A percentile compares a stretch with the other conserved stretches of the same genome.
These are phyloP conservation scores for Copromyces sp. DNA, from an alignment of 495 filamentous ascomycete genomes.

Conservation along the genomic window DNA sequence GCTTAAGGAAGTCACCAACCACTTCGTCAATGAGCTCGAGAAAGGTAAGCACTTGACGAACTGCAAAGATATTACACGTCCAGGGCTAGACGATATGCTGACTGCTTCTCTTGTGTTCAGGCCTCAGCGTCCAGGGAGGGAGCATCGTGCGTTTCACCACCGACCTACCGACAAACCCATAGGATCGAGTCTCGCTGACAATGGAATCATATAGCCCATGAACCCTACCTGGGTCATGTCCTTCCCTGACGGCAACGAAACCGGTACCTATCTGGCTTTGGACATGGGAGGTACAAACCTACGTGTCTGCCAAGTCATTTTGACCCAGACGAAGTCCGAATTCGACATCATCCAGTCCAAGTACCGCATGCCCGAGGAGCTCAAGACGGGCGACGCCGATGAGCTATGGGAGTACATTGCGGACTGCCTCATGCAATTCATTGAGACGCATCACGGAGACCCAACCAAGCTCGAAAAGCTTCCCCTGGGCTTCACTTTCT, in stretches of 20 bases:
- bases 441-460: constrained; percentile 78
- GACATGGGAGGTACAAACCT: constrained; percentile 99
- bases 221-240: constrained; percentile 98
- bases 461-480: constrained; percentile 51
- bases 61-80: background rate
- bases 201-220: constrained; percentile 62
- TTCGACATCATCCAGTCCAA: constrained; percentile 99
- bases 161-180: background rate
- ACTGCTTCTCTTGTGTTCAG: constrained; percentile 25
- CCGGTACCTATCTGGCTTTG: constrained; percentile 82
- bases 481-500: constrained; percentile 95
- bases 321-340: constrained; percentile 83
- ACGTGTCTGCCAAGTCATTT: constrained; percentile 90
- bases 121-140: constrained; percentile 77
- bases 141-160: constrained; percentile 64
- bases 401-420: constrained; percentile 98
- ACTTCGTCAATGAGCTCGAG: constrained; percentile 79
- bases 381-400: constrained; percentile 81
- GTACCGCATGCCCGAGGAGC: constrained; percentile 91
- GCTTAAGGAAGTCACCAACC: constrained; percentile 79
- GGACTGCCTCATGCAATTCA: constrained; percentile 92
- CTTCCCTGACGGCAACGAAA: constrained; percentile 81
- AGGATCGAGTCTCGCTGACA: constrained; percentile 3
- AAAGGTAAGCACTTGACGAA: constrained; percentile 49
- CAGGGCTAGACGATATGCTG: background rate